Conservation (phyloP, 257 asterid genomes). For the Primulina eburnea region DNA sequence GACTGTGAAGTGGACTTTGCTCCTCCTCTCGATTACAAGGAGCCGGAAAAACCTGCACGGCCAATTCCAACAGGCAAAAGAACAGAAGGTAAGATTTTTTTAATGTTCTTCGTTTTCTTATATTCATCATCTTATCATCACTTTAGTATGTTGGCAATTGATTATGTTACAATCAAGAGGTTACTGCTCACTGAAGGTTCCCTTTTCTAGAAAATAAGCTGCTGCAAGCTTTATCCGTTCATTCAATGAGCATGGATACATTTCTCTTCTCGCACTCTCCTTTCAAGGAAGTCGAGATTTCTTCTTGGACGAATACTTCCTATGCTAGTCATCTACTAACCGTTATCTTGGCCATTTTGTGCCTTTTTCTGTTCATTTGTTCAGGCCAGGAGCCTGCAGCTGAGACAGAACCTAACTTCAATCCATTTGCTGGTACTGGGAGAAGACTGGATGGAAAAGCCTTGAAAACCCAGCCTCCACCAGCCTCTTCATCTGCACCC, state of each 20-base stretch:
- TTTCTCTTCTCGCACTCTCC: too few relatives aligned
- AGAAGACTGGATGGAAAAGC: conserved; percentile 94
- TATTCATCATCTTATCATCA: not conserved
- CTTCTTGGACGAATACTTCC: not conserved
- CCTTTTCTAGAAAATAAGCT: not conserved
- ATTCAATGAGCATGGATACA: not conserved
- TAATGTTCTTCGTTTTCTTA: not conserved
- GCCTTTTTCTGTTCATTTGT: conserved; percentile 10
- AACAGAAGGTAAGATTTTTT: conserved; percentile 46
- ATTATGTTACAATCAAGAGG: not conserved
- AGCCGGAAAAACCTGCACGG: conserved; percentile 69
- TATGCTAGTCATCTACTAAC: not conserved
- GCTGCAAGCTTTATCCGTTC: not conserved
- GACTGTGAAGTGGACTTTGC: conserved; percentile 99
- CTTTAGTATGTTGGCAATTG: not conserved
- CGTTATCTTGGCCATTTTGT: conserved; percentile 4
- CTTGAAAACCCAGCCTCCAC: conserved; percentile 47
- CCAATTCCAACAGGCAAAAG: conserved; percentile 55
- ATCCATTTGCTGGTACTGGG: conserved; percentile 78
- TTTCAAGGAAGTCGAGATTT: not conserved
- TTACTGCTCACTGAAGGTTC: not conserved
- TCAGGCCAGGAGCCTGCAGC: conserved; percentile 55
- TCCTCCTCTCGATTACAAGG: conserved; percentile 97
- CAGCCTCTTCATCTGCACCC: conserved; percentile 47
- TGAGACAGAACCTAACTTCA: conserved; percentile 71